Conservation (phyloP, 2,329 filamentous ascomycete species). For the Aspergillus neotritici region DNA sequence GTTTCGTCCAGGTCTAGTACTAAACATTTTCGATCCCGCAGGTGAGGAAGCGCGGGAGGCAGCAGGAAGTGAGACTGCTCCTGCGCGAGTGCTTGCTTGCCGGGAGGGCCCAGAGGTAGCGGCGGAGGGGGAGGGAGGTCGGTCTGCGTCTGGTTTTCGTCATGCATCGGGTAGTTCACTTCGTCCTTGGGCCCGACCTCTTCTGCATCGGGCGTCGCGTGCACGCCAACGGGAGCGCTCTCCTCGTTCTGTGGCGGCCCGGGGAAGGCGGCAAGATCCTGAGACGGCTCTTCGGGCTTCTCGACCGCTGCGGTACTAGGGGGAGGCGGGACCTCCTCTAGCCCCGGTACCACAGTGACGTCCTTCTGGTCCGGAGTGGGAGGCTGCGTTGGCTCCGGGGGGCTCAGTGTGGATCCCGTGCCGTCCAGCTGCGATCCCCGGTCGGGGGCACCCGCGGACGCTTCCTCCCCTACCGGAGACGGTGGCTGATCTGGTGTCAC, state of each 20-base stretch:
- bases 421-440: slow-evolving; percentile 35
- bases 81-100: slow-evolving; percentile 28
- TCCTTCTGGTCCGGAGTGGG: slow-evolving; percentile 11
- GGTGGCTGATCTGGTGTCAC: slow-evolving; percentile 25
- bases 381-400: slow-evolving; percentile 11
- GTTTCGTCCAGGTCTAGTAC: slow-evolving; percentile 96
- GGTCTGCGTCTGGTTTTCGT: slow-evolving; percentile 40
- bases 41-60: slow-evolving; percentile 71
- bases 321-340: slow-evolving; percentile 3
- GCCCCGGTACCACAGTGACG: slow-evolving; percentile 9
- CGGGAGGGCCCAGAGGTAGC: slow-evolving; percentile 43
- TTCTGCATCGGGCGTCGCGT: slow-evolving; percentile 49
- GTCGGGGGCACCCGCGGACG: slow-evolving; percentile 31
- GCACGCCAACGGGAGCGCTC: slow-evolving; percentile 40
- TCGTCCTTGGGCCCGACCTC: slow-evolving; percentile 42
- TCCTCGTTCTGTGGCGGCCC: slow-evolving; percentile 11
- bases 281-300: slow-evolving; percentile 13
- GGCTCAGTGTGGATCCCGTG: slow-evolving; percentile 12
- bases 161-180: slow-evolving; percentile 35
- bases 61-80: slow-evolving; percentile 60
- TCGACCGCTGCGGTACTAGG: slow-evolving; percentile 15
- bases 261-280: slow-evolving; percentile 12
- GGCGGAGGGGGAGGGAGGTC: slow-evolving; percentile 56
- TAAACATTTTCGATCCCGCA: slow-evolving; percentile 85
- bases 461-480: slow-evolving; percentile 24